Evolutionary conservation across 768 basidiomycete species (phyloP).

Genomic region (Leccinum incarnatum): DNA sequence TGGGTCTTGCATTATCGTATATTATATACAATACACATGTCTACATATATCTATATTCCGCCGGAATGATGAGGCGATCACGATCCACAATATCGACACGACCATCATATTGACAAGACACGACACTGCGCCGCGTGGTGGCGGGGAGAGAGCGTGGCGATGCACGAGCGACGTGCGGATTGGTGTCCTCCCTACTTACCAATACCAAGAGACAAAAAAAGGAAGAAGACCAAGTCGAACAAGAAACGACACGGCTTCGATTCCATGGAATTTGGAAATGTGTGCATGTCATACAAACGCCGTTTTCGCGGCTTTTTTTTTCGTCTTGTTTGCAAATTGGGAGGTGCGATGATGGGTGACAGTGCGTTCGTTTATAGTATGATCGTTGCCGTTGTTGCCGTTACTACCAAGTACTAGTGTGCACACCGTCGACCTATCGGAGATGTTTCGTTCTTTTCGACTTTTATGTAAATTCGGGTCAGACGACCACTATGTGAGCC

Average conservation of each 20-base stretch:
- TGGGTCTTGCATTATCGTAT: not conserved
- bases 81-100: conserved; percentile 3
- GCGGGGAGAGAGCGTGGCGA: not conserved
- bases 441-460: not conserved
- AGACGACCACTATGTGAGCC: not conserved
- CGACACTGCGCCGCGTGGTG: not conserved
- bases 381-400: not conserved
- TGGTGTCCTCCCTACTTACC: conserved; percentile 1
- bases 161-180: not conserved
- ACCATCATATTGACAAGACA: not conserved
- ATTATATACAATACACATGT: not conserved
- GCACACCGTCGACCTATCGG: not conserved
- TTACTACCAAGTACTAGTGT: too few species aligned
- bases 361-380: not conserved
- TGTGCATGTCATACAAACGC: not conserved
- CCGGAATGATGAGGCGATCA: conserved; percentile 1
- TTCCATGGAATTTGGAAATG: conserved; percentile 23
- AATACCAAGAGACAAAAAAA: not conserved
- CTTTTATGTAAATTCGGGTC: not conserved
- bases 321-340: not conserved
- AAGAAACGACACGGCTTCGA: not conserved
- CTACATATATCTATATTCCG: not conserved
- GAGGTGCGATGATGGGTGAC: not conserved
- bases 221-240: not conserved
- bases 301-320: conserved; percentile 2